phyloP scores from a whole-genome alignment of 345 rosid genomes.

The Angophora floribunda region DNA sequence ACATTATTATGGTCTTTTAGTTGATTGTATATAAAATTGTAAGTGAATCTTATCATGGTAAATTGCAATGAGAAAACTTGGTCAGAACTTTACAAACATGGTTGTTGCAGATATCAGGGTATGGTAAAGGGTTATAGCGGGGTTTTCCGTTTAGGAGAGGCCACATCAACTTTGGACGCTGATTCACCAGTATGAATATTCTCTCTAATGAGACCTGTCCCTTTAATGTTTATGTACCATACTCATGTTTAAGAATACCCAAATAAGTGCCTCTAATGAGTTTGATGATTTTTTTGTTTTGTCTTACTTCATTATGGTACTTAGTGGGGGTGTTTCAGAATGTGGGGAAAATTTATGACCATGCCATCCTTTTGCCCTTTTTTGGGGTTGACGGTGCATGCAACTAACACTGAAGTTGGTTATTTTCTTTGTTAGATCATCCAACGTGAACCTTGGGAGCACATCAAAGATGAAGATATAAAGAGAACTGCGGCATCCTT shows the following conservation, averaged over 20 bases:
- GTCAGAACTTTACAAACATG: background rate
- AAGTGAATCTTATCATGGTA: background rate
- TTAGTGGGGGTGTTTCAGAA: background rate
- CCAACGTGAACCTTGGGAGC: slow-evolving; percentile 97
- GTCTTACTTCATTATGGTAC: background rate
- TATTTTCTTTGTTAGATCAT: slow-evolving; percentile 44
- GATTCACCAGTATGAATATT: slow-evolving; percentile 70
- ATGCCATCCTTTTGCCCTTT: background rate
- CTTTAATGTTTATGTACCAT: background rate
- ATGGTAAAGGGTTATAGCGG: slow-evolving; percentile 92
- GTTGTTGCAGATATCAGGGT: slow-evolving; percentile 68
- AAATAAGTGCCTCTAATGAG: background rate
- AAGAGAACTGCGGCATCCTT: slow-evolving; percentile 71
- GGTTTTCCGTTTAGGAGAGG: slow-evolving; percentile 93
- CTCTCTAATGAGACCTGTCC: background rate
- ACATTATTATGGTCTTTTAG: background rate
- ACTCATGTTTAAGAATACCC: background rate
- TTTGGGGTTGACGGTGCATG: background rate
- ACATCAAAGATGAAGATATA: slow-evolving; percentile 73
- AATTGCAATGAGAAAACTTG: background rate
- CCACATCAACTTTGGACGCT: slow-evolving; percentile 96
- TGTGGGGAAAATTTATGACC: background rate
- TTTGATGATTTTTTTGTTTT: background rate
- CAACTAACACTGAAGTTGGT: background rate
- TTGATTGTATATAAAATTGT: background rate